Base-by-base conservation (phyloP, 2,329 filamentous ascomycete species). In the Alternaria metachromatica region DNA sequence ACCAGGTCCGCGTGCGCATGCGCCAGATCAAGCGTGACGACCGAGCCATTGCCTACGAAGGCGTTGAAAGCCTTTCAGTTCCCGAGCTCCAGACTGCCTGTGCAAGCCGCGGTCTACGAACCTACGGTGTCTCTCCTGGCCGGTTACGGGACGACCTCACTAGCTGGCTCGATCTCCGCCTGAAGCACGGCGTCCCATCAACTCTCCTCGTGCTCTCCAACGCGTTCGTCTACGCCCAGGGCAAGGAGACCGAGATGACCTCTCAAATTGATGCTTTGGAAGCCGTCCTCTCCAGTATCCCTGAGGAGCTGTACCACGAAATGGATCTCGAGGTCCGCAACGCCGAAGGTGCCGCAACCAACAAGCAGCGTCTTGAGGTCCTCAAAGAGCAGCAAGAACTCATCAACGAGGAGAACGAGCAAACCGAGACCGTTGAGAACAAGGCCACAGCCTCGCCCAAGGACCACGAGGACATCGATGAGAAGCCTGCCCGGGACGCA, bases 21-120 rank as follows among this genome's bases (percentile, higher is more conserved):
- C 90, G 95, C 74, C 96, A 99, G 83, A 98, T 98, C 86, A 99
- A 99, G 89, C 91, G 95, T 67, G 96, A 99, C 77, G 96, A 99
- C 83, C 90, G 90, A 70, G 94, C 94, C 67, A 99, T 99, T 78
- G 92, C 89, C 79, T 97, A 91, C 77, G 96, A 99, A 82, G 94
- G 96, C 33, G 91, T 99, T 28, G 94, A 97, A 64, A 94, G 91
- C 58, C 87, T 99, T 56, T 96, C 94, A n/a, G 94, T 98, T 0
- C 87, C 90, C 2, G 96, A 99, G 81, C 87, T 99, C 50, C 96
- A 98, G 84, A 92, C 90, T 76, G 96, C 96, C 2, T 96, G 93
- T 78, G 93, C 93, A 46, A 94, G 92, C 69, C 93, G 96, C 71
- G 96, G 96, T 72, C 92, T 99, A 71, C 91, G 94, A 76, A 97